Percentiles rank a stretch among this genome's conserved stretches.
Evolutionary conservation across 495 filamentous ascomycete genomes (phyloP).

Genomic region (Rostrohypoxylon terebratum): DNA sequence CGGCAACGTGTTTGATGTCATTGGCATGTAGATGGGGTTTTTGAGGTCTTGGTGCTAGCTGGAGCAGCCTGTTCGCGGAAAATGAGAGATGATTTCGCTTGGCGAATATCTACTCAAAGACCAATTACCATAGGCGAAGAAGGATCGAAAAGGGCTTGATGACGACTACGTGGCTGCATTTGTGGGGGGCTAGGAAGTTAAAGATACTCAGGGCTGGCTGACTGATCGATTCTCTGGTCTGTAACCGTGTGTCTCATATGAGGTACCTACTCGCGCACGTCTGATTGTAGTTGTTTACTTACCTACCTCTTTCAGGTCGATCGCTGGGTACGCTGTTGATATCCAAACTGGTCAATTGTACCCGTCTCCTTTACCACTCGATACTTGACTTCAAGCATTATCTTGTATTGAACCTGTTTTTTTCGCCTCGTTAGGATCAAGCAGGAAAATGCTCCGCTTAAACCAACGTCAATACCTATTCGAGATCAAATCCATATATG

Average conservation of each 20-base stretch:
- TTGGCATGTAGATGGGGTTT: constrained; percentile 13
- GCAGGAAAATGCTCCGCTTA: constrained; percentile 27
- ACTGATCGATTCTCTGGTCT: constrained; percentile 19
- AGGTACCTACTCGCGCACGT: constrained; percentile 8
- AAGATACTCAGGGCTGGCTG: constrained; percentile 7
- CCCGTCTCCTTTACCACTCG: constrained; percentile 4
- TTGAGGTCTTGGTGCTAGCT: constrained; percentile 28
- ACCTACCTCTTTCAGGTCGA: constrained; percentile 13
- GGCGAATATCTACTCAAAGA: constrained; percentile 29
- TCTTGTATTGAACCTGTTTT: not conserved
- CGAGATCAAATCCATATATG: not conserved
- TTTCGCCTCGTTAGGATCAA: not conserved
- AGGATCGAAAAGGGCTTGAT: constrained; percentile 18
- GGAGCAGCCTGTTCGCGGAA: constrained; percentile 14
- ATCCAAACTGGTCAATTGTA: not conserved
- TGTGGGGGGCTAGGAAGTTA: not conserved
- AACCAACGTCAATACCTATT: not conserved
- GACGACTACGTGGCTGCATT: constrained; percentile 28
- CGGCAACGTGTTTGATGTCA: constrained; percentile 27
- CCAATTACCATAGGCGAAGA: constrained; percentile 28
- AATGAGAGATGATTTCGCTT: constrained; percentile 34
- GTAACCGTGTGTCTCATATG: not conserved
- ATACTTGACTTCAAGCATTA: not conserved
- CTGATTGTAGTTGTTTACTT: not conserved
- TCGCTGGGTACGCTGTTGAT: constrained; percentile 4